These are phyloP conservation scores for Fraxinus platypoda DNA, from an alignment of 305 asterid genomes.

Conservation along the genomic window DNA sequence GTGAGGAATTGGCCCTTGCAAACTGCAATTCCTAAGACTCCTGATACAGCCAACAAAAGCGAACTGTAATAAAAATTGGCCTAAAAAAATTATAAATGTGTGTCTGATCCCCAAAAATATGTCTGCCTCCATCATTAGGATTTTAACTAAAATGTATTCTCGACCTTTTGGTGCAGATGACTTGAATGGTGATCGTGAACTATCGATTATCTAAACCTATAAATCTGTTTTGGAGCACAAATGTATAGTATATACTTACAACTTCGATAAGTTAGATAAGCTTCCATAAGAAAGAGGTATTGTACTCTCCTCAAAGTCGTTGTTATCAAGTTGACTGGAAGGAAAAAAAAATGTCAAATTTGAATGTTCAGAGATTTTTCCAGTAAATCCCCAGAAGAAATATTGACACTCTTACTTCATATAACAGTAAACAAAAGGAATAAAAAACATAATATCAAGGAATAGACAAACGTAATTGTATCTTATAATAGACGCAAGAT, in stretches of 20 bases:
- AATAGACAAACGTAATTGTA: neutral
- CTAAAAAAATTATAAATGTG: neutral
- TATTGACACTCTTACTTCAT: neutral
- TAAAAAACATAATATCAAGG: neutral
- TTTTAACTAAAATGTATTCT: neutral
- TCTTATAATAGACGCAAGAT: neutral
- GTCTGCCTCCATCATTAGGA: neutral
- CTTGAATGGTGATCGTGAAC: neutral
- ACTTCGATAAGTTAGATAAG: slow-evolving; percentile 60
- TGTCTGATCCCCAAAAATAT: neutral
- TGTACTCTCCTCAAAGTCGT: slow-evolving; percentile 60
- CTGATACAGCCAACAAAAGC: slow-evolving; percentile 43
- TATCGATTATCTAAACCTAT: neutral
- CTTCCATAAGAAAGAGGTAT: slow-evolving; percentile 70
- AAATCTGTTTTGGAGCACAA: neutral
- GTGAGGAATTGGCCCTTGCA: slow-evolving; percentile 65
- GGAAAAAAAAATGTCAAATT: slow-evolving; percentile 11
- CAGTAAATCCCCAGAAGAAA: neutral
- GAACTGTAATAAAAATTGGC: neutral
- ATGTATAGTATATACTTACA: slow-evolving; percentile 43
- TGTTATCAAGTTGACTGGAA: slow-evolving; percentile 85
- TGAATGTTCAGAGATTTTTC: neutral
- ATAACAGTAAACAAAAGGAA: neutral
- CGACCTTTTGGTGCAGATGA: neutral
- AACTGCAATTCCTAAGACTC: slow-evolving; percentile 83